Evolutionary conservation across 2,329 filamentous ascomycete species (phyloP).

Genomic region (Podosphaera leucotricha): DNA sequence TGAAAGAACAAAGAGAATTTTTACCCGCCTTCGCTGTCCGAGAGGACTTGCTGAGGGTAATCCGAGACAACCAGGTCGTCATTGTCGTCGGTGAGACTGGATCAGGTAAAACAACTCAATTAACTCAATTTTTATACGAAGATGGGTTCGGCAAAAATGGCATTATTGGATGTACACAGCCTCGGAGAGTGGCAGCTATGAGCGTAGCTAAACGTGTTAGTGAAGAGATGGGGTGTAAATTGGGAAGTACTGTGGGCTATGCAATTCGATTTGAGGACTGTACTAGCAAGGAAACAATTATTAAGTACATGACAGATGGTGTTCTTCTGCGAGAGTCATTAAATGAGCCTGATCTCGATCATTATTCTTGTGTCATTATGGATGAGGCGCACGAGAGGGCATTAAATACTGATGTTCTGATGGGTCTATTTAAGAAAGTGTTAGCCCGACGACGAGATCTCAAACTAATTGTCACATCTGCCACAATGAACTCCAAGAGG

Average conservation of each 20-base stretch:
- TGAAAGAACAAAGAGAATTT: slow-evolving; percentile 79
- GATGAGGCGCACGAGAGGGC: slow-evolving; percentile 96
- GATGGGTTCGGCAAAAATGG: slow-evolving; percentile 76
- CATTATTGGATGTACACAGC: slow-evolving; percentile 91
- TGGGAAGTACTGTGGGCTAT: slow-evolving; percentile 78
- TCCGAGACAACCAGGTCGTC: slow-evolving; percentile 88
- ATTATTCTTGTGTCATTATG: slow-evolving; percentile 98
- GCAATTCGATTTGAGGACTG: slow-evolving; percentile 97
- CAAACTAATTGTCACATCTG: slow-evolving; percentile 92
- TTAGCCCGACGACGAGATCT: slow-evolving; percentile 69
- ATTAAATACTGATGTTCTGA: slow-evolving; percentile 86
- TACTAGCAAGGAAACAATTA: slow-evolving; percentile 80
- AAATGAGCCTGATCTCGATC: slow-evolving; percentile 77
- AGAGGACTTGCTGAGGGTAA: slow-evolving; percentile 75
- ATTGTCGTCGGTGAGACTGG: slow-evolving; percentile 96
- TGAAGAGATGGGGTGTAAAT: slow-evolving; percentile 88
- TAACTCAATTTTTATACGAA: slow-evolving; percentile 89
- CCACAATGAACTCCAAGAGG: slow-evolving; percentile 92
- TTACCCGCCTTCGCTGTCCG: slow-evolving; percentile 89
- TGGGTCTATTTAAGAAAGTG: slow-evolving; percentile 96
- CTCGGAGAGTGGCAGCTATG: slow-evolving; percentile 91
- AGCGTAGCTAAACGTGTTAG: slow-evolving; percentile 95
- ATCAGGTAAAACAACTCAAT: slow-evolving; percentile 89
- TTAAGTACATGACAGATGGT: slow-evolving; percentile 99
- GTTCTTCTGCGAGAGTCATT: slow-evolving; percentile 82